Percentiles rank a stretch among this genome's conserved stretches.
These are phyloP conservation scores for Carex scoparia DNA, from an alignment of 176 grass and related monocot genomes.

Conservation along the genomic window DNA sequence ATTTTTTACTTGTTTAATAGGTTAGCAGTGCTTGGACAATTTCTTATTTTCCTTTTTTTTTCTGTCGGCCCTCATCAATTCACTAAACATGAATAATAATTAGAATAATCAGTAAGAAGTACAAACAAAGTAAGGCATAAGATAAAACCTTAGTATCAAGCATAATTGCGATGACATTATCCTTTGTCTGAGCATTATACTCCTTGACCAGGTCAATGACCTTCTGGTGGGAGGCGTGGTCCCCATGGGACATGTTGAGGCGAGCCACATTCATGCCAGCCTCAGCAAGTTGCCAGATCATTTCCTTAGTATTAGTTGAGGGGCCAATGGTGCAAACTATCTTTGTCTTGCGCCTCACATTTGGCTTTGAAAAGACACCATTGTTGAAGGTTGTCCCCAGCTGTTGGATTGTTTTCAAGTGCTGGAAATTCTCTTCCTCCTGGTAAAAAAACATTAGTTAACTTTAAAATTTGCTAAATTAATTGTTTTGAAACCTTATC, in stretches of 20 bases:
- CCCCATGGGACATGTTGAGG: constrained; percentile 94
- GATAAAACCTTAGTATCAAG: constrained; percentile 86
- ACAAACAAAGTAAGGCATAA: constrained; percentile 10
- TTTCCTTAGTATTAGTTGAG: constrained; percentile 85
- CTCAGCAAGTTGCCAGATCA: constrained; percentile 93
- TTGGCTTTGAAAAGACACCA: constrained; percentile 76
- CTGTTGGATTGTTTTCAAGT: constrained; percentile 76
- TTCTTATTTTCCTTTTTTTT: neutral
- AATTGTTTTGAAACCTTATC: neutral
- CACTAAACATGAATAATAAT: neutral
- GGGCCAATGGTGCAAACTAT: constrained; percentile 98
- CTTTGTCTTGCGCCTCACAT: constrained; percentile 91
- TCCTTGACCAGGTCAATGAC: constrained; percentile 92
- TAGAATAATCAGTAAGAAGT: constrained; percentile 10
- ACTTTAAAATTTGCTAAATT: neutral
- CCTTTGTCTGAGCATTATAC: constrained; percentile 75
- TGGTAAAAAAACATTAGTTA: constrained; percentile 27
- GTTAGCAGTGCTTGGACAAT: neutral
- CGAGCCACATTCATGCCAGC: constrained; percentile 86
- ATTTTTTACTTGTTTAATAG: neutral
- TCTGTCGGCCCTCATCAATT: neutral
- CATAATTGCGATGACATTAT: constrained; percentile 91
- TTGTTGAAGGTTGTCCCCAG: constrained; percentile 35
- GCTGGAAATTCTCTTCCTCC: constrained; percentile 78
- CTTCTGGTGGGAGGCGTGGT: constrained; percentile 88